Evolutionary conservation across 208 protist species (phyloP), one percentile per base, ranked within the genome.

Genomic region (Zelonia costaricensis): DNA sequence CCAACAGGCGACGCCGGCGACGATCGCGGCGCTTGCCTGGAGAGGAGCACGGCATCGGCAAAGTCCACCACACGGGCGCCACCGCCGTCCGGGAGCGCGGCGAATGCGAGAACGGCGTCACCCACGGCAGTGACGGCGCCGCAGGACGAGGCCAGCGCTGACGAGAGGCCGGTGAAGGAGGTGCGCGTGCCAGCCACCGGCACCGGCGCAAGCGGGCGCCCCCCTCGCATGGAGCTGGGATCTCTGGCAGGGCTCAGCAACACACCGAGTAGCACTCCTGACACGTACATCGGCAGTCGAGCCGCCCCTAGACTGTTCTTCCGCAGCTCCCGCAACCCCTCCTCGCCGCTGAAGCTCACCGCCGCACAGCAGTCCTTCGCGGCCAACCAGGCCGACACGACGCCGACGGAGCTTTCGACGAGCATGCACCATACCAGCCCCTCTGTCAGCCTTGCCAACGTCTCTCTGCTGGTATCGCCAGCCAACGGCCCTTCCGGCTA

Each of bases 271-370:
- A 15, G 35, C n/a, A 48, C n/a, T 4, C 9, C n/a, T 16, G 13
- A 35, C 10, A 18, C 39, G 4, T 8, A 10, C 16, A 27, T 13
- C 18, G 45, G 42, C n/a, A 61, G 33, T 22, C 66, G 58, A 27
- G 52, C 58, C 16, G 51, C 31, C 33, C 66, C 58, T 0, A 66
- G 66, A 22, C 66, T 73, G 35, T 60, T 66, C 40, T 73, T 73
- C 39, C 66, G 66, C 20, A 56, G 58, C 16, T 56, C 35, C 43
- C 66, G 66, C 57, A 56, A 22, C 12, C 52, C 44, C 1, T 40
- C 49, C 9, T 40, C 66, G 38, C 57, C 66, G 27, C 54, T 73
- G 42, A 73, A 62, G 58, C 45, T 65, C 31, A 40, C 52, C 1
- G 28, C 44, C 4, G 15, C 49, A 8, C 46, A 66, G 22, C 36